These are phyloP conservation scores for Rhinocladiella mackenziei DNA, from an alignment of 2,329 filamentous ascomycete genomes.

Conservation along the genomic window DNA sequence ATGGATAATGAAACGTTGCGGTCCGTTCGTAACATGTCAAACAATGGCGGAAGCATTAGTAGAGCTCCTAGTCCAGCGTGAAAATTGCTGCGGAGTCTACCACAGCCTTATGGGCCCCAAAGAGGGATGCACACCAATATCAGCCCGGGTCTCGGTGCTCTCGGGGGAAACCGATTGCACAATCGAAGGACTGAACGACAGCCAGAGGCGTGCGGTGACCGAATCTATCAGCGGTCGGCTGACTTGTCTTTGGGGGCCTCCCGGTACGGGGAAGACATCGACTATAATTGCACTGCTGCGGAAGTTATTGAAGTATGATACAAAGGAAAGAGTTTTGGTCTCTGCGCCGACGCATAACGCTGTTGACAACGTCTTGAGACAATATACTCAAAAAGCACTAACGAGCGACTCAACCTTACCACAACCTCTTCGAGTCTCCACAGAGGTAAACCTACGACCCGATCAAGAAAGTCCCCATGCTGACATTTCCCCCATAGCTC, in stretches of 20 bases:
- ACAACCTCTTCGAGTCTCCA: constrained; percentile 32
- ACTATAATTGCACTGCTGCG: constrained; percentile 41
- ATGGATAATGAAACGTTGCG: constrained; percentile 40
- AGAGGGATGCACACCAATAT: no score
- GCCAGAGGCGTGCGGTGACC: constrained; percentile 37
- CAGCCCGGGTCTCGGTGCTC: no score
- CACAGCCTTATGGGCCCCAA: constrained; percentile 20
- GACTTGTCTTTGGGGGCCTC: constrained; percentile 46
- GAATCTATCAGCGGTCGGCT: constrained; percentile 34
- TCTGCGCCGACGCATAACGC: constrained; percentile 47
- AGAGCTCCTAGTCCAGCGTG: constrained; percentile 32
- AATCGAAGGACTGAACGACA: constrained; percentile 32
- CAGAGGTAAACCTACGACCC: constrained; percentile 28
- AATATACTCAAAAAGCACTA: constrained; percentile 30
- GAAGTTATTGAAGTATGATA: constrained; percentile 32
- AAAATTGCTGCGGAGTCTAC: constrained; percentile 36
- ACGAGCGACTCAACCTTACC: not conserved
- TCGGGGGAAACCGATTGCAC: constrained; percentile 8
- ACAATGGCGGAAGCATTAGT: constrained; percentile 40
- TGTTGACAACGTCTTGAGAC: constrained; percentile 44
- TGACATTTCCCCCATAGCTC: constrained; percentile 20
- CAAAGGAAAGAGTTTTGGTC: constrained; percentile 35
- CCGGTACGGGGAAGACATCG: constrained; percentile 46
- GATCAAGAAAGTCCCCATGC: not conserved
- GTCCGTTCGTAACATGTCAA: constrained; percentile 43